Evolutionary conservation across 2,329 filamentous ascomycete species (phyloP), one percentile per base, ranked within the genome.

Genomic region (Pezicula carpinea): DNA sequence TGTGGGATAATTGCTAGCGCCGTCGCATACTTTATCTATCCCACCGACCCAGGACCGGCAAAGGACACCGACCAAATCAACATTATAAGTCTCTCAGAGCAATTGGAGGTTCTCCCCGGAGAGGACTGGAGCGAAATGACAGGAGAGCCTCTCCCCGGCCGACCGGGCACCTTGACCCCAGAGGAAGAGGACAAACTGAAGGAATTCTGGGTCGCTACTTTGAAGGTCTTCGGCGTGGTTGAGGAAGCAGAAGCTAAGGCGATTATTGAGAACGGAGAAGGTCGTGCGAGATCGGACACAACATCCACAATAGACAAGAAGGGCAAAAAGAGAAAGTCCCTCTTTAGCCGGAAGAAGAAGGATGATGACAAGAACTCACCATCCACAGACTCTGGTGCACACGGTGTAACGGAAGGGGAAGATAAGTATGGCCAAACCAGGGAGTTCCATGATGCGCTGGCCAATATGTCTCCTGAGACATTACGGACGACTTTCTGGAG

Each of bases 371-470:
- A 64, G 15, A 70, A 71, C 33, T 63, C 68, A n/a, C 58, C 65
- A 21, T 63, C 67, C 17, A 47, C 58, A 22, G 60, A 53, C 6
- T 49, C 51, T 3, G 45, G 39, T 31, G n/a, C 53, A 15, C 43
- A 47, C n/a, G 61, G 65, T 3, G 62, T 69, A 6, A 60, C 67
- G 5, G 64, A 70, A 31, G 64, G 67, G 15, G 87, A 96, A 47
- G 93, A 99, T 71, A 99, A 97, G 71, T 92, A 95, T 65, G 91
- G 90, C 39, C 87, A 93, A 67, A 87, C 80, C 32, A 93, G 92
- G 68, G 83, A 90, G 42, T 96, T 90, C 68, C 80, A 89, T 57
- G 82, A 92, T 34, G 89, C 89, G 0, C 69, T 99, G 8, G 83
- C 85, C 41, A 88, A 79, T 50, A 79, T 86, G 60, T 77, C 82